These are phyloP conservation scores for Schizochytrium sp. DNA, from an alignment of 108 stramenopile genomes.

Conservation along the genomic window DNA sequence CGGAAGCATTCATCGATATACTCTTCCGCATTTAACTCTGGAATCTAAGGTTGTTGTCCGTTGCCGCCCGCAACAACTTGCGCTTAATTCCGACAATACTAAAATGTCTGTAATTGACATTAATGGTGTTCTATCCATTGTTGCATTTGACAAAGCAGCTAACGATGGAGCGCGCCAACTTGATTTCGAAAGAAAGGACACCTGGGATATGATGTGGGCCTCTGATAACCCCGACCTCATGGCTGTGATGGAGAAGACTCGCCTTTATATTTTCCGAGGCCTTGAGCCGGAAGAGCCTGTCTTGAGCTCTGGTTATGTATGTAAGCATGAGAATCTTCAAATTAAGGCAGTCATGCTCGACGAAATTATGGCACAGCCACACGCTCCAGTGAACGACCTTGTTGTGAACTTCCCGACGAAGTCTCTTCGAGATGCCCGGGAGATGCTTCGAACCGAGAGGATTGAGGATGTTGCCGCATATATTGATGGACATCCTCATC, in stretches of 20 bases:
- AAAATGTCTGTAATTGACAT: constrained; percentile 70
- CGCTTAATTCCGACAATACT: constrained; percentile 71
- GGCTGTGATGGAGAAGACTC: constrained; percentile 78
- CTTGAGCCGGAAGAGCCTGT: constrained; percentile 73
- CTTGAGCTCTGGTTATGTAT: constrained; percentile 67
- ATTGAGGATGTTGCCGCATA: constrained; percentile 24
- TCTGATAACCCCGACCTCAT: constrained; percentile 71
- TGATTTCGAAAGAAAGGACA: constrained; percentile 69
- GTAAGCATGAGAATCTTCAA: constrained; percentile 65
- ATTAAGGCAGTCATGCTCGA: constrained; percentile 71
- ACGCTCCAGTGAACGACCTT: constrained; percentile 54
- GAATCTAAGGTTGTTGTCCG: constrained; percentile 61
- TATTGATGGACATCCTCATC: constrained; percentile 65
- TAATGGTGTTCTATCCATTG: constrained; percentile 65
- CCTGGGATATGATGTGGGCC: constrained; percentile 74
- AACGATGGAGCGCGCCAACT: constrained; percentile 61
- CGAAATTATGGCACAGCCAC: constrained; percentile 69
- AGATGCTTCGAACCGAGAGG: constrained; percentile 66
- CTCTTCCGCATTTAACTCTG: constrained; percentile 72
- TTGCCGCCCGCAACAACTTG: constrained; percentile 63
- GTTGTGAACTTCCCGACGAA: constrained; percentile 71
- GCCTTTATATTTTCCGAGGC: constrained; percentile 67
- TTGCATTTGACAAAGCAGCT: constrained; percentile 68
- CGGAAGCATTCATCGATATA: constrained; percentile 71
- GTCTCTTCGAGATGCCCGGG: constrained; percentile 69